Evolutionary conservation across 441 rosid genomes (phyloP).

Genomic region (Croton laevigatus): DNA sequence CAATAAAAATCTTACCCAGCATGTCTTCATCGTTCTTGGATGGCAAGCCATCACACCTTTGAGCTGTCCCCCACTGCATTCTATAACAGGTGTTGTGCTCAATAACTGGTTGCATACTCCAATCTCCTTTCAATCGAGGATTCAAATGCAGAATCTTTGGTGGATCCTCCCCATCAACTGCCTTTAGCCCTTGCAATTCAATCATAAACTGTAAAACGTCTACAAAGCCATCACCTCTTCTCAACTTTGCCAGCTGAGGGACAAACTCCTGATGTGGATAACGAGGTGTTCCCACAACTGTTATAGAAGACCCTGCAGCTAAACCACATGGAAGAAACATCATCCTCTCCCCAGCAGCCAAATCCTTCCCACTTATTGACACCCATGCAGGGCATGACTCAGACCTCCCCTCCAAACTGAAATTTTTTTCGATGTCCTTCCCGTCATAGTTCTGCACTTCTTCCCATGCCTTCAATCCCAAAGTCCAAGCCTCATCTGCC

Average conservation of each 20-base stretch:
- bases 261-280: slow-evolving; percentile 73
- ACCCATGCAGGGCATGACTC: slow-evolving; percentile 85
- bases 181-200: slow-evolving; percentile 88
- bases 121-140: slow-evolving; percentile 92
- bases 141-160: slow-evolving; percentile 93
- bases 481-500: slow-evolving; percentile 92
- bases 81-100: slow-evolving; percentile 98
- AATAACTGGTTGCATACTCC: slow-evolving; percentile 81
- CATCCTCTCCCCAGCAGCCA: slow-evolving; percentile 51
- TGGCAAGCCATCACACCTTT: slow-evolving; percentile 85
- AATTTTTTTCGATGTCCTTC: slow-evolving; percentile 37
- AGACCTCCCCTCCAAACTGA: slow-evolving; percentile 42
- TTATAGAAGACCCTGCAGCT: slow-evolving; percentile 86
- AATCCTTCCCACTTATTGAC: slow-evolving; percentile 61
- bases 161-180: slow-evolving; percentile 92
- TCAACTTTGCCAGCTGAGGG: slow-evolving; percentile 56
- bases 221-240: slow-evolving; percentile 52
- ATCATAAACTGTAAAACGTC: slow-evolving; percentile 91
- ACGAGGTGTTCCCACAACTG: slow-evolving; percentile 83
- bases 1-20: slow-evolving; percentile 50
- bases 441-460: slow-evolving; percentile 59
- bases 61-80: slow-evolving; percentile 98
- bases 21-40: slow-evolving; percentile 74
- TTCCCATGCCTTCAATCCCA: slow-evolving; percentile 89
- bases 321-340: slow-evolving; percentile 97